Evolutionary conservation across 768 basidiomycete species (phyloP).

Genomic region (Tulasnella sp.): DNA sequence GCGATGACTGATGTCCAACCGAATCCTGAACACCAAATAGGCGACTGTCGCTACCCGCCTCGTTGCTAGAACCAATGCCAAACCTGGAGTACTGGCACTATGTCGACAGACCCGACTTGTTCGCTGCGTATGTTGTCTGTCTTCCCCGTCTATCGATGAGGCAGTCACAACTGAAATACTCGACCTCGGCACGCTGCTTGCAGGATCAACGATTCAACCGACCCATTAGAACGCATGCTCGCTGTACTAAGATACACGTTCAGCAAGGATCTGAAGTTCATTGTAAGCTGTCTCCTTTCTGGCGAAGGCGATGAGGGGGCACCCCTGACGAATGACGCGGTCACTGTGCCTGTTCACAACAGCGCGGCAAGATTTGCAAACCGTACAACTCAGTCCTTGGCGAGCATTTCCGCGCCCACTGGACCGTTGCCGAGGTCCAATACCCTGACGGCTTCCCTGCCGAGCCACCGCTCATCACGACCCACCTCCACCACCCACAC

Average conservation of each 20-base stretch:
- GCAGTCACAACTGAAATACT: background rate
- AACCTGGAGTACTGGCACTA: conserved; percentile 98
- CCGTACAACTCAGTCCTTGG: conserved; percentile 86
- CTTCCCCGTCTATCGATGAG: background rate
- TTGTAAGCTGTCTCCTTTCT: conserved; percentile 49
- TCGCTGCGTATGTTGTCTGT: conserved; percentile 72
- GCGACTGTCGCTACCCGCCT: conserved; percentile 89
- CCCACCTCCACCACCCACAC: conserved; percentile 28
- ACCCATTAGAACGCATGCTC: conserved; percentile 94
- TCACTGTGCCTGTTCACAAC: conserved; percentile 3
- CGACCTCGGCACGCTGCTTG: background rate
- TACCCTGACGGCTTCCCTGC: conserved; percentile 46
- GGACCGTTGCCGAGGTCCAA: conserved; percentile 67
- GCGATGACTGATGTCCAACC: conserved; percentile 16
- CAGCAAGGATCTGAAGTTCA: conserved; percentile 90
- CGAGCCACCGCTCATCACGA: conserved; percentile 39
- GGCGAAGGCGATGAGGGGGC: background rate
- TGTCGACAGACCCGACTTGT: conserved; percentile 83
- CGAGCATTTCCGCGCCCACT: conserved; percentile 84
- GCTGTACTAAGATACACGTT: conserved; percentile 83
- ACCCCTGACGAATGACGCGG: conserved; percentile 7
- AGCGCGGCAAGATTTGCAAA: conserved; percentile 92
- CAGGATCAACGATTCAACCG: conserved; percentile 88
- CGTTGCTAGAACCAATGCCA: conserved; percentile 86
- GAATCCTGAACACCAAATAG: conserved; percentile 41